Evolutionary conservation across 768 basidiomycete species (phyloP).

Genomic region (Clitopilus hobsonii): DNA sequence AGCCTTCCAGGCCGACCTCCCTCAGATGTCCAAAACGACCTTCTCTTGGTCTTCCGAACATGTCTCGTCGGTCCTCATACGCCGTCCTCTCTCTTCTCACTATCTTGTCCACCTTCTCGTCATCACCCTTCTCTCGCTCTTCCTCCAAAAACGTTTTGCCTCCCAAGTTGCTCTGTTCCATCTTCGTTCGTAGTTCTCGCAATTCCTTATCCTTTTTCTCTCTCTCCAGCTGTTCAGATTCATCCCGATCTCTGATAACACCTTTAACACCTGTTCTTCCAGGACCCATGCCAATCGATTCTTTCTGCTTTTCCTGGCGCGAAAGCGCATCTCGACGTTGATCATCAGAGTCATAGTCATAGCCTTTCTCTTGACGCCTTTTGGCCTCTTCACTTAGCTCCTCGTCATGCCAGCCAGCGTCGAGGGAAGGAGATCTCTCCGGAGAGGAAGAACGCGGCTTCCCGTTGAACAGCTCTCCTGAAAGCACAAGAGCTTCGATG

Average conservation of each 20-base stretch:
- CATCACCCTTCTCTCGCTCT: slow-evolving; percentile 49
- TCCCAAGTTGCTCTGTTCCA: slow-evolving; percentile 64
- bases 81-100: slow-evolving; percentile 39
- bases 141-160: slow-evolving; percentile 78
- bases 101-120: slow-evolving; percentile 43
- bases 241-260: slow-evolving; percentile 76
- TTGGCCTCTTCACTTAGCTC: slow-evolving; percentile 34
- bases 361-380: slow-evolving; percentile 27
- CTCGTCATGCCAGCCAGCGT: slow-evolving; percentile 53
- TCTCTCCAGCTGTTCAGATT: slow-evolving; percentile 55
- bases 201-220: slow-evolving; percentile 48
- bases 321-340: slow-evolving; percentile 29
- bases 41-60: slow-evolving; percentile 44
- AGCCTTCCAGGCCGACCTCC: slow-evolving; percentile 74
- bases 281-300: slow-evolving; percentile 81
- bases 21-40: slow-evolving; percentile 74
- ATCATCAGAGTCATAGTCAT: slow-evolving; percentile 41
- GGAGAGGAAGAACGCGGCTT: slow-evolving; percentile 57
- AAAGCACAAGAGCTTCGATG: slow-evolving; percentile 29
- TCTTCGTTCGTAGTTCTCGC: slow-evolving; percentile 44
- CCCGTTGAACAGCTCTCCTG: slow-evolving; percentile 69
- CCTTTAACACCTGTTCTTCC: slow-evolving; percentile 88
- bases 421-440: slow-evolving; percentile 55
- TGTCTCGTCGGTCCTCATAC: slow-evolving; percentile 27
- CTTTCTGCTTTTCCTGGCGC: slow-evolving; percentile 26